These are phyloP conservation scores for Cordyceps sp. DNA, from an alignment of 2,329 filamentous ascomycete species.

Conservation along the genomic window DNA sequence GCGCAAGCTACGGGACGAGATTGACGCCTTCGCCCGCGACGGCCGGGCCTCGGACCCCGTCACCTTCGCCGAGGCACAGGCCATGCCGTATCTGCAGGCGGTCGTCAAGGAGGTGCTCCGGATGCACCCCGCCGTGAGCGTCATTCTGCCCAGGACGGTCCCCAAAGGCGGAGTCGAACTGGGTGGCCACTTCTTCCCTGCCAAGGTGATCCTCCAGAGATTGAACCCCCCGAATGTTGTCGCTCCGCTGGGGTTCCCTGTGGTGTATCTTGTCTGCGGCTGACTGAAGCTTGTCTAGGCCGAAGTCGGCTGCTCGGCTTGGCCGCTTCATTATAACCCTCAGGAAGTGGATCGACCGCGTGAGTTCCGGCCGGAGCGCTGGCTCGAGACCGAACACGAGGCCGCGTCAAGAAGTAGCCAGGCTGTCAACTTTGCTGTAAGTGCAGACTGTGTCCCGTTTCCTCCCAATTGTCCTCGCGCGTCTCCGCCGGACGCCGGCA, in stretches of 20 bases:
- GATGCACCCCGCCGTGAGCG: conserved; percentile 12
- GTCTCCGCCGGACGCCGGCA: neutral
- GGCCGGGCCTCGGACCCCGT: conserved; percentile 10
- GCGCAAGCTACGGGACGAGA: conserved; percentile 25
- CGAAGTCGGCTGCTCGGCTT: neutral
- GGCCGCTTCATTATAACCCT: conserved; percentile 11
- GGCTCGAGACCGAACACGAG: conserved; percentile 20
- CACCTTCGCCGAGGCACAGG: conserved; percentile 17
- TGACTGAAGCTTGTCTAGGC: too few species aligned
- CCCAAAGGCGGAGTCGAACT: neutral
- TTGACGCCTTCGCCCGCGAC: conserved; percentile 14
- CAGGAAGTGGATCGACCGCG: conserved; percentile 1
- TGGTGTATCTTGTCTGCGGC: conserved; percentile 6
- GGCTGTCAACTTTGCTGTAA: conserved; percentile 4
- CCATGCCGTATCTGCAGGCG: conserved; percentile 28
- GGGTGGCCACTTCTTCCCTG: conserved; percentile 1
- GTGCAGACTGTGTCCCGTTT: too few species aligned
- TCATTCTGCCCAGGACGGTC: neutral
- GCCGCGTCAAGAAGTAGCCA: conserved; percentile 9
- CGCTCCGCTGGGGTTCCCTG: neutral
- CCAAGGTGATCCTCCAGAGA: conserved; percentile 12
- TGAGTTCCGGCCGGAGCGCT: conserved; percentile 30
- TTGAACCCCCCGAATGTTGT: neutral
- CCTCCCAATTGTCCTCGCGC: neutral
- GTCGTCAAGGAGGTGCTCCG: conserved; percentile 29